Base-by-base conservation (phyloP, 305 asterid species). In the Petunia hybrid region DNA sequence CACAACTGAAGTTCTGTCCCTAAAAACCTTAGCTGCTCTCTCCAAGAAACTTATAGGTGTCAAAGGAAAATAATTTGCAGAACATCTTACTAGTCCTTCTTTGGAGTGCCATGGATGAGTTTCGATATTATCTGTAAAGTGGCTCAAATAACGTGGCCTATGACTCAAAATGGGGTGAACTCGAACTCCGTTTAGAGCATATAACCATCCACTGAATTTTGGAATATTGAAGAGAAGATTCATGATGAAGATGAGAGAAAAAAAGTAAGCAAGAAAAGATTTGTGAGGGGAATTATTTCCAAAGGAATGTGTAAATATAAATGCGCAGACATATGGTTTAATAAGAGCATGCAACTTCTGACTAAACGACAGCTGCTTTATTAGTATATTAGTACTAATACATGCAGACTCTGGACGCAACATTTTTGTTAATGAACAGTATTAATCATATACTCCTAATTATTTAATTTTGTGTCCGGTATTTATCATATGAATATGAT, bases 21-120 rank as follows among this genome's bases (percentile, higher is more conserved):
- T 40, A 46, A 73, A 80, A 6, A 80, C 81, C 60, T 45, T 57
- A n/a, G 86, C 83, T 5, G 86, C 82, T 80, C 86, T 79, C 7
- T 83, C 83, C 78, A 83, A 39, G 83, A 83, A 83, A 76, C 86
- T 80, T 40, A 80, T 53, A 6, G 86, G 86, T 9, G 81, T 80
- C 38, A 83, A 46, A 74, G 86, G 86, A 36, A 57, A 68, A 51
- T 55, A 65, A 80, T 80, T 83, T 6, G 83, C 83, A 0, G 86
- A 63, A 62, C 77, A 75, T 5, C 45, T 65, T 36, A 64, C 31
- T 70, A 64, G 43, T 0, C 81, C 81, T 60, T 81, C 84, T 55
- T 5, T 45, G 0, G 84, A 81, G 36, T 75, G 1, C 84, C 84
- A 81, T 62, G 82, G 48, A 5, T 68, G 48, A 70, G 45, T 79